A percentile compares a stretch with the other conserved stretches of the same genome.
Evolutionary conservation across 495 filamentous ascomycete genomes (phyloP).

Genomic region (Aspergillus bridgeri): DNA sequence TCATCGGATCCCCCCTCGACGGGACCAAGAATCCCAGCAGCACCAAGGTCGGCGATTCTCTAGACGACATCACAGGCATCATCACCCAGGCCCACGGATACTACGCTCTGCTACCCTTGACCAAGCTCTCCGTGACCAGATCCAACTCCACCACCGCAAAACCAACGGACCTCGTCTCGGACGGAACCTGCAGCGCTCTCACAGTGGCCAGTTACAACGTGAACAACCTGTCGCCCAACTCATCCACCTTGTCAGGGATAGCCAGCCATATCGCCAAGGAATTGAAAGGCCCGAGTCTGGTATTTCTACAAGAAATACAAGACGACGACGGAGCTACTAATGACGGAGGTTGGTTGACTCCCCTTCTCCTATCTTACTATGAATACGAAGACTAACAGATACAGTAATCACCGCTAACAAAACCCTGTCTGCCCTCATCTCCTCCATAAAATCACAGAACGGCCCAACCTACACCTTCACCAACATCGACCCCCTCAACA

Average conservation of each 20-base stretch:
- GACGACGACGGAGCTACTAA: conserved; percentile 53
- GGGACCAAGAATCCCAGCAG: conserved; percentile 52
- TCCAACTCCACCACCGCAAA: conserved; percentile 26
- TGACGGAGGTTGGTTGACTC: conserved; percentile 36
- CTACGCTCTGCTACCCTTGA: conserved; percentile 57
- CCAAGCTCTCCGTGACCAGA: conserved; percentile 39
- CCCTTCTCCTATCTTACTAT: background rate
- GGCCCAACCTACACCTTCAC: conserved; percentile 29
- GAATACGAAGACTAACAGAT: background rate
- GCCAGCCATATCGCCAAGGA: conserved; percentile 54
- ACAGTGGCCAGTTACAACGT: conserved; percentile 60
- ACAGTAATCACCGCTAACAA: conserved; percentile 29
- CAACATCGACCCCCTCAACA: conserved; percentile 46
- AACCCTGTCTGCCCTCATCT: conserved; percentile 31
- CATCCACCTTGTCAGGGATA: conserved; percentile 40
- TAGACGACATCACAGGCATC: conserved; percentile 57
- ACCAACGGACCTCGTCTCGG: conserved; percentile 41
- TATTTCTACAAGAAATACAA: conserved; percentile 62
- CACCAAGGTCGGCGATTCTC: conserved; percentile 52
- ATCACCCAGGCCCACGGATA: conserved; percentile 56
- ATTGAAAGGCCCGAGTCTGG: conserved; percentile 48
- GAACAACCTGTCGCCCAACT: conserved; percentile 52
- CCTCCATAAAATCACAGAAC: conserved; percentile 10
- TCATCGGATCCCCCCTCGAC: conserved; percentile 56
- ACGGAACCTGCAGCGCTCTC: conserved; percentile 45